Base-by-base conservation (phyloP, 371 early-diverging fungal genomes). In the Cokeromyces recurvatus region DNA sequence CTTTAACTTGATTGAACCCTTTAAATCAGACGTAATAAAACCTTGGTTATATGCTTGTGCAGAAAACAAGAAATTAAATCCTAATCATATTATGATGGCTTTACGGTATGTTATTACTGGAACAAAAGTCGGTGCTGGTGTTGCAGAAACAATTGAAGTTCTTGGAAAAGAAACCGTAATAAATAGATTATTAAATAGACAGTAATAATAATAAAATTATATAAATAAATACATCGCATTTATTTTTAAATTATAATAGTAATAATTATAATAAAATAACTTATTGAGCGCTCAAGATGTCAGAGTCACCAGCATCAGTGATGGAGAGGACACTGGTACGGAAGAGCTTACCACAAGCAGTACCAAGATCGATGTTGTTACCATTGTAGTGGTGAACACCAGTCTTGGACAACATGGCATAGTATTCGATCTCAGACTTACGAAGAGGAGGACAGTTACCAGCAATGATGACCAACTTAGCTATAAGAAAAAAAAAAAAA, bases 391-490 rank as follows among this genome's bases (percentile, higher is more conserved):
- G 97, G 87, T 95, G 96, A 61, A 98, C 98, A 82, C 86, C 87
- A 68, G 97, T 96, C 91, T 97, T 96, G 82, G 95, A 91, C 74
- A 98, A 85, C 98, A 98, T 98, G 76, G 98, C 98, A 81, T 97
- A 97, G 94, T 98, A 98, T 84, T 98, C 97, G 67, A 98, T 87
- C 87, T 98, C 98, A 53, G 94, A 93, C 87, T 96, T 97, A 79
- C 98, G 87, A 72, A 98, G 90, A 69, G 97, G 92, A 59, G 97
- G 97, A 84, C 93, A 92, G 92, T 98, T 98, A 67, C 91, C 94
- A 60, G 97, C 88, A 76, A 98, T 88, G 81, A 98, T 87, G 75
- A 98, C 82, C 66, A 97, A 84, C 90, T 95, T 96, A 82, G 96
- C 93, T 91, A 79, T 29, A 44, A 43, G 38, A 34, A 37, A 55